Percentiles rank a stretch among this genome's conserved stretches.
Evolutionary conservation across 1,139 yeast species (phyloP).

Genomic region (Magnusiomyces paraingens): DNA sequence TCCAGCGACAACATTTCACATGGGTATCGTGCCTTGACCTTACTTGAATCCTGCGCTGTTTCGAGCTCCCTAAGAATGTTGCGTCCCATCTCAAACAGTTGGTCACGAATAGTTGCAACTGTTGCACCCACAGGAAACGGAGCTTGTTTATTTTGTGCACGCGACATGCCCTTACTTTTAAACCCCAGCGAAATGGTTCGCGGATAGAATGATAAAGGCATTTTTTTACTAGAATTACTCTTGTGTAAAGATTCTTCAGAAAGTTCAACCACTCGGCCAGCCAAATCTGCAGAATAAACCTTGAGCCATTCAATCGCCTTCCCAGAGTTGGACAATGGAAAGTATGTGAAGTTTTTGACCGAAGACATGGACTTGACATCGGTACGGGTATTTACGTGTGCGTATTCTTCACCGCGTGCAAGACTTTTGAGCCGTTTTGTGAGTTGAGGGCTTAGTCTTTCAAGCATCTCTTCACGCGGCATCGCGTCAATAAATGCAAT

Average conservation of each 20-base stretch:
- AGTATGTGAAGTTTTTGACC: constrained; percentile 58
- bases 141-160: constrained; percentile 21
- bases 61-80: constrained; percentile 26
- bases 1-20: constrained; percentile 20
- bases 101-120: constrained; percentile 22
- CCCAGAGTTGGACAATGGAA: constrained; percentile 45
- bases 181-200: constrained; percentile 31
- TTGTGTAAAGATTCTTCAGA: constrained; percentile 52
- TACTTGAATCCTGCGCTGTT: constrained; percentile 13
- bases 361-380: constrained; percentile 85
- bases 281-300: constrained; percentile 76
- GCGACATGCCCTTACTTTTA: constrained; percentile 8
- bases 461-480: constrained; percentile 31
- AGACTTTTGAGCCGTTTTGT: constrained; percentile 50
- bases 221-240: background rate
- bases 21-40: constrained; percentile 15
- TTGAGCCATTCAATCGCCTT: constrained; percentile 76
- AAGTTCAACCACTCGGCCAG: constrained; percentile 61
- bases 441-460: constrained; percentile 33
- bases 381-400: constrained; percentile 50
- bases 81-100: constrained; percentile 24
- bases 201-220: constrained; percentile 26
- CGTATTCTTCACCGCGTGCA: constrained; percentile 54
- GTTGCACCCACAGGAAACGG: constrained; percentile 18
- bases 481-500: constrained; percentile 24